These are phyloP conservation scores for Wickerhamomyces sp. DNA, from an alignment of 1,139 yeast genomes.

Conservation along the genomic window DNA sequence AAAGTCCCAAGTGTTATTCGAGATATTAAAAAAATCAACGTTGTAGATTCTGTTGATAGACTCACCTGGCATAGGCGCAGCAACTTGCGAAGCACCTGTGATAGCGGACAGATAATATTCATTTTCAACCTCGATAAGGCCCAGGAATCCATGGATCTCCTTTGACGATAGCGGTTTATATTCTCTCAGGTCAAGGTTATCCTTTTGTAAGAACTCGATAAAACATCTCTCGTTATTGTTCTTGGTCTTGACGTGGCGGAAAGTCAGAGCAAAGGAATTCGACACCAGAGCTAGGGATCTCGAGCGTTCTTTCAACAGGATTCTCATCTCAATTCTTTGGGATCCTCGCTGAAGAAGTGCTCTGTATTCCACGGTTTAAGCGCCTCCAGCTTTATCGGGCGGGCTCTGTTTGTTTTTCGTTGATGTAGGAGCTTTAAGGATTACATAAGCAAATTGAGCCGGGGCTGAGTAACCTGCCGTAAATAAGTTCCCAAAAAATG, in stretches of 20 bases:
- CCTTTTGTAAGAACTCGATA: constrained; percentile 44
- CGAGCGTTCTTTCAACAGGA: constrained; percentile 45
- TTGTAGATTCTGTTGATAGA: constrained; percentile 73
- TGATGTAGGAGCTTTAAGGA: too few relatives aligned
- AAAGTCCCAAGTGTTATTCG: constrained; percentile 75
- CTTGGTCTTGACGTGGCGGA: constrained; percentile 32
- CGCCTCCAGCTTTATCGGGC: too few relatives aligned
- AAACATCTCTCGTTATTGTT: constrained; percentile 37
- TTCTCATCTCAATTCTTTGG: too few relatives aligned
- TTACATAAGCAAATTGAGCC: too few relatives aligned
- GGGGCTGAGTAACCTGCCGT: too few relatives aligned
- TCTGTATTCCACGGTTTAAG: too few relatives aligned
- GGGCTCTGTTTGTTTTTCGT: too few relatives aligned
- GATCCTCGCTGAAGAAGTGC: too few relatives aligned
- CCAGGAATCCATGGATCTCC: constrained; percentile 77
- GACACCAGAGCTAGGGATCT: constrained; percentile 52
- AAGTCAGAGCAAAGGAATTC: constrained; percentile 43
- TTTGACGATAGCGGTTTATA: constrained; percentile 47
- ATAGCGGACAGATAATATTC: constrained; percentile 77
- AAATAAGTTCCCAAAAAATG: too few relatives aligned
- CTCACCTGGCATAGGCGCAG: constrained; percentile 75
- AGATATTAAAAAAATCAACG: constrained; percentile 81
- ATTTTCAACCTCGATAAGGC: constrained; percentile 63
- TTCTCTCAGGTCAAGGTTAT: constrained; percentile 30
- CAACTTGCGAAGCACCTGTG: constrained; percentile 73